phyloP scores from a whole-genome alignment of 352 stramenopile genomes.

The Pythium folliculosum region DNA sequence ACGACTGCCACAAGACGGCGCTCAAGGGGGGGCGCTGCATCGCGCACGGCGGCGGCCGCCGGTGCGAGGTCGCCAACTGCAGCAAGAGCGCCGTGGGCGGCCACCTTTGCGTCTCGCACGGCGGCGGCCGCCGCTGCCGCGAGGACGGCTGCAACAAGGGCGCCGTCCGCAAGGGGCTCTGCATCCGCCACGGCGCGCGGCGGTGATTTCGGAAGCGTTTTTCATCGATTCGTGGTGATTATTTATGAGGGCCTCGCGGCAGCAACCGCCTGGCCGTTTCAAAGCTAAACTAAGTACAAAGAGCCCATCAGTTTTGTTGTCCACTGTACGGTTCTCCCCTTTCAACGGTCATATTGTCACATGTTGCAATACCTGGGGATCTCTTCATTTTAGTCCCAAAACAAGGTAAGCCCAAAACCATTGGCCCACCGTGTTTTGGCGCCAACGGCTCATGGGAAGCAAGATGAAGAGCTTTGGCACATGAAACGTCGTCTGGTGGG shows the following conservation, averaged over 20 bases:
- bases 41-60: conserved; percentile 58
- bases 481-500: conserved; percentile 30
- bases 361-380: conserved; percentile 6
- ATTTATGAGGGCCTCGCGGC: conserved; percentile 9
- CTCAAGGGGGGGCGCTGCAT: conserved; percentile 69
- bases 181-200: conserved; percentile 61
- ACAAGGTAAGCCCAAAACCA: background rate
- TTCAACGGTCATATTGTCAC: conserved; percentile 19
- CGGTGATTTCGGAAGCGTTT: conserved; percentile 4
- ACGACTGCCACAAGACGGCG: conserved; percentile 61
- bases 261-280: background rate
- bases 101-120: conserved; percentile 63
- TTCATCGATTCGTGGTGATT: background rate
- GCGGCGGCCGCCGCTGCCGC: conserved; percentile 58
- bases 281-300: conserved; percentile 1
- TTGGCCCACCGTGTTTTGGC: conserved; percentile 17
- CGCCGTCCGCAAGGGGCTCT: conserved; percentile 67
- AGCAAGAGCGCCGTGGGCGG: conserved; percentile 64
- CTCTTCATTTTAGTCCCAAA: background rate
- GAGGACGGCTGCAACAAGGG: conserved; percentile 66
- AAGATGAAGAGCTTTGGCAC: conserved; percentile 3
- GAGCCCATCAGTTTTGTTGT: conserved; percentile 10
- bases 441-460: conserved; percentile 11
- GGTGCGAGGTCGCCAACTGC: conserved; percentile 52
- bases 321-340: background rate